phyloP scores from a whole-genome alignment of 2,329 filamentous ascomycete species.

The Scleromitrula shiraiana region DNA sequence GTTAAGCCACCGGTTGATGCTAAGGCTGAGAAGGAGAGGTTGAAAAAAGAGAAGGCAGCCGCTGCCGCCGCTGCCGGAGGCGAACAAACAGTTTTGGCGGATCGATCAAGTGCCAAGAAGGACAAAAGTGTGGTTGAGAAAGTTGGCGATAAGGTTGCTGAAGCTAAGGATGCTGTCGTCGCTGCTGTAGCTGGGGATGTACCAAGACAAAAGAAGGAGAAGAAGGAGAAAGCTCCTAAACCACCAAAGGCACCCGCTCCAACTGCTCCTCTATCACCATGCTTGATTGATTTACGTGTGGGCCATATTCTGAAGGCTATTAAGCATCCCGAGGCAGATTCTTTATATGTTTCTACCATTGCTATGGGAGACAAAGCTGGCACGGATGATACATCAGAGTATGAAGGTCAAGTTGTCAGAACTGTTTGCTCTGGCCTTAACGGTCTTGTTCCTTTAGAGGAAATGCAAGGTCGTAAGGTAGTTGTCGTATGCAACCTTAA shows the following conservation, averaged over 20 bases:
- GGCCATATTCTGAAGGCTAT: slow-evolving; percentile 95
- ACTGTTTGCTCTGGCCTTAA: slow-evolving; percentile 97
- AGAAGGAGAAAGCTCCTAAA: slow-evolving; percentile 83
- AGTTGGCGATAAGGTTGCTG: slow-evolving; percentile 39
- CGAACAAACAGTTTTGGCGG: slow-evolving; percentile 43
- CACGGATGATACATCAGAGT: slow-evolving; percentile 81
- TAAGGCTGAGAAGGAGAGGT: slow-evolving; percentile 91
- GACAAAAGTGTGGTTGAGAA: slow-evolving; percentile 46
- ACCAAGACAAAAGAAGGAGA: slow-evolving; percentile 64
- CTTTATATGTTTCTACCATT: slow-evolving; percentile 90
- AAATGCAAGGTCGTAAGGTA: slow-evolving; percentile 96
- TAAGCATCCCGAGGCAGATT: slow-evolving; percentile 94
- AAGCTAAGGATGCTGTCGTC: slow-evolving; percentile 29
- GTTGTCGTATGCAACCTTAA: slow-evolving; percentile 96
- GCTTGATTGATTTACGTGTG: slow-evolving; percentile 87
- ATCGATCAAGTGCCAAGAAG: slow-evolving; percentile 51
- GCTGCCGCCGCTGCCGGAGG: slow-evolving; percentile 47
- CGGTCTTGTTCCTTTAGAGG: slow-evolving; percentile 81
- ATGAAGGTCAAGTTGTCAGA: slow-evolving; percentile 83
- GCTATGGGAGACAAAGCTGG: slow-evolving; percentile 83
- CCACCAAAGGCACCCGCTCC: slow-evolving; percentile 57
- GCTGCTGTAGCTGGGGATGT: slow-evolving; percentile 30
- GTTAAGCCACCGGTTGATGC: slow-evolving; percentile 83
- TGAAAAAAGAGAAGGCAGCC: slow-evolving; percentile 91
- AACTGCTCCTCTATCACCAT: slow-evolving; percentile 71